Evolutionary conservation across 306 rosid species (phyloP), one percentile per base, ranked within the genome.

Genomic region (Vigna angularis): DNA sequence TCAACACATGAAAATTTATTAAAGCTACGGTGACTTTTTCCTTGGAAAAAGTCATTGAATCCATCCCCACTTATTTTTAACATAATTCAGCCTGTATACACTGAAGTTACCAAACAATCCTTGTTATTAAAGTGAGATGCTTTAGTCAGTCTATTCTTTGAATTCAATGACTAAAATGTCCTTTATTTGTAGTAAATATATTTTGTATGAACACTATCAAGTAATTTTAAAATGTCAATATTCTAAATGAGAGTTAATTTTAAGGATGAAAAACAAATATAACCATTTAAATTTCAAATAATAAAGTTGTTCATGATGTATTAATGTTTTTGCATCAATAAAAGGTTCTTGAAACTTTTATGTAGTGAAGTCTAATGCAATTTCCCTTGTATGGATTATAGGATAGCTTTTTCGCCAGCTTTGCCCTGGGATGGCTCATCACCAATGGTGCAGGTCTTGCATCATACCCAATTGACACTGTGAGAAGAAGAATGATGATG

Each of bases 401-500:
- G 97, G 97, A 90, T 86, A 91, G 95, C 78, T 93, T 93, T 81
- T 89, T 93, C 4, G 93, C 98, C 18, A 93, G 97, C 72, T 93
- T 93, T 86, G 98, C 91, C 70, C 95, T 93, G 2, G 93, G 98
- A 18, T 93, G 98, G 98, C 87, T 93, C 76, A 91, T 93, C 77
- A 93, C 98, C 76, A 93, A 89, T 36, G 97, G 98, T 66, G 97
- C 97, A 2, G 97, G 98, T 77, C 86, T 93, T 22, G 98, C 97
- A 53, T 89, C 98, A 52, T 94, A 94, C 90, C 97, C 97, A 14
- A 84, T 92, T 80, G 98, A 94, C 89, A 91, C 98, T 0, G 98
- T 94, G 3, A 88, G 96, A 51, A 91, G 97, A 94, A 91, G 98
- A 94, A 94, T 94, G 94, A 94, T 94, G 98, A 94, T 94, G 98